phyloP scores from a whole-genome alignment of 2,329 filamentous ascomycete genomes.

The Aspergillus jensenii region DNA sequence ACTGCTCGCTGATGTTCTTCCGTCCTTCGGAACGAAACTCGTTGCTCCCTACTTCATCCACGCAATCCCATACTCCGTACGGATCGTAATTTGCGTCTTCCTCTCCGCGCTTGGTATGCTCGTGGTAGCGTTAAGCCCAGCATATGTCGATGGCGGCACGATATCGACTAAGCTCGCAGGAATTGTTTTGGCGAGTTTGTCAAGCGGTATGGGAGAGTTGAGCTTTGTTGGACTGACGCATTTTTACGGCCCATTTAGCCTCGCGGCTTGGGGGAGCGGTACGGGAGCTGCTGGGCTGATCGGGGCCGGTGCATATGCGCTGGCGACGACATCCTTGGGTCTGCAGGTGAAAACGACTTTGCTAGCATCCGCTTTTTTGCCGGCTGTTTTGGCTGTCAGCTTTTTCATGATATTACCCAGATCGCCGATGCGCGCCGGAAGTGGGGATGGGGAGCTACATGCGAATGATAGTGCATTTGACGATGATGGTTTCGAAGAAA shows the following conservation, averaged over 20 bases:
- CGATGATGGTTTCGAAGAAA: slow-evolving; percentile 25
- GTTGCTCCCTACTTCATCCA: slow-evolving; percentile 94
- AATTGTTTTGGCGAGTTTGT: slow-evolving; percentile 79
- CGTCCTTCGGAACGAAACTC: slow-evolving; percentile 84
- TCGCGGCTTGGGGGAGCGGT: slow-evolving; percentile 89
- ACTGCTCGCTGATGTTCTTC: slow-evolving; percentile 87
- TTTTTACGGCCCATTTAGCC: slow-evolving; percentile 82
- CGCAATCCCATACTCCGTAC: slow-evolving; percentile 72
- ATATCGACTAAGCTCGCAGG: slow-evolving; percentile 77
- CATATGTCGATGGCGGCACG: slow-evolving; percentile 54
- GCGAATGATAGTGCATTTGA: slow-evolving; percentile 34
- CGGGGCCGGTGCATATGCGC: slow-evolving; percentile 83
- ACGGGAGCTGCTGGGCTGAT: slow-evolving; percentile 86
- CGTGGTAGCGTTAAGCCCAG: slow-evolving; percentile 76
- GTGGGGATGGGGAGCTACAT: slow-evolving; percentile 46
- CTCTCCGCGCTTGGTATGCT: slow-evolving; percentile 86
- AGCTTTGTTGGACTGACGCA: slow-evolving; percentile 90
- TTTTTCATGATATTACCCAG: slow-evolving; percentile 81
- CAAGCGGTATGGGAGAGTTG: slow-evolving; percentile 82
- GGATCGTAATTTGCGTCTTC: slow-evolving; percentile 71
- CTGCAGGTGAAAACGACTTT: slow-evolving; percentile 73
- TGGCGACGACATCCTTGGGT: slow-evolving; percentile 77
- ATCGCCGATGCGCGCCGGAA: slow-evolving; percentile 63
- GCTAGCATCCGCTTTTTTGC: slow-evolving; percentile 75
- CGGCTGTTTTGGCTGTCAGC: slow-evolving; percentile 74